A percentile compares a stretch with the other conserved stretches of the same genome.
phyloP scores from a whole-genome alignment of 768 basidiomycete species.

The Tricholomella constricta region DNA sequence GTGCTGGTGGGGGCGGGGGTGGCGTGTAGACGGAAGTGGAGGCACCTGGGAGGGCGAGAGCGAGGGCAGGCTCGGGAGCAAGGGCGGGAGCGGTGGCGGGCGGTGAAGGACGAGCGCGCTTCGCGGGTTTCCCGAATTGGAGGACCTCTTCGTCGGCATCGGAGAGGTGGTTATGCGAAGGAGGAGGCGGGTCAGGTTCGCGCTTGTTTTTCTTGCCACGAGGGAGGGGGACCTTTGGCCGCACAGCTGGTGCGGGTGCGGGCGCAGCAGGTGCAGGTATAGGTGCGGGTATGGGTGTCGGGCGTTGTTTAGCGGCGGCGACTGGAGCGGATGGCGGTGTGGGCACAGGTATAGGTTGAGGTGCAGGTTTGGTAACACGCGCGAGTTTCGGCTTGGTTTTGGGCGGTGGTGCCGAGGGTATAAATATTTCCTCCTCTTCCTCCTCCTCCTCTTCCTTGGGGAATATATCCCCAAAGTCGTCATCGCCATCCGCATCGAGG shows the following conservation, averaged over 20 bases:
- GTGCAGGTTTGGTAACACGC: conserved; percentile 27
- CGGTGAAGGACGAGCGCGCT: conserved; percentile 33
- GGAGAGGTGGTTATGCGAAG: conserved; percentile 14
- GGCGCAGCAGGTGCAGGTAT: background rate
- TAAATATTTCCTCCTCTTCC: conserved; percentile 31
- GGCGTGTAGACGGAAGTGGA: conserved; percentile 28
- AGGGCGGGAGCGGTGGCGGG: conserved; percentile 12
- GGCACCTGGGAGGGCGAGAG: conserved; percentile 41
- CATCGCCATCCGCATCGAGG: conserved; percentile 35
- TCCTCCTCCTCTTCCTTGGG: conserved; percentile 41
- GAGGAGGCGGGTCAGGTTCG: conserved; percentile 21
- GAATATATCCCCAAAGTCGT: conserved; percentile 46
- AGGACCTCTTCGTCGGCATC: conserved; percentile 50
- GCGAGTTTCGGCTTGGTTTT: conserved; percentile 36
- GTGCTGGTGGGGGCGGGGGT: conserved; percentile 25
- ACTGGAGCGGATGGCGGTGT: conserved; percentile 11
- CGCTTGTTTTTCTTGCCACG: conserved; percentile 25
- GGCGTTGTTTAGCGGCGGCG: conserved; percentile 5
- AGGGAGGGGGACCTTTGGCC: conserved; percentile 12
- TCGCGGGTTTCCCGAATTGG: conserved; percentile 50
- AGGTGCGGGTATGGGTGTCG: background rate
- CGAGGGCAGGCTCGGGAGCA: conserved; percentile 12
- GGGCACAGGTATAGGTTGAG: conserved; percentile 25
- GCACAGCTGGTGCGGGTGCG: background rate
- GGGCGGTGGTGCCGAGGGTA: conserved; percentile 28